Evolutionary conservation across 2,329 filamentous ascomycete genomes (phyloP).

Genomic region (Fusarium lateritium): DNA sequence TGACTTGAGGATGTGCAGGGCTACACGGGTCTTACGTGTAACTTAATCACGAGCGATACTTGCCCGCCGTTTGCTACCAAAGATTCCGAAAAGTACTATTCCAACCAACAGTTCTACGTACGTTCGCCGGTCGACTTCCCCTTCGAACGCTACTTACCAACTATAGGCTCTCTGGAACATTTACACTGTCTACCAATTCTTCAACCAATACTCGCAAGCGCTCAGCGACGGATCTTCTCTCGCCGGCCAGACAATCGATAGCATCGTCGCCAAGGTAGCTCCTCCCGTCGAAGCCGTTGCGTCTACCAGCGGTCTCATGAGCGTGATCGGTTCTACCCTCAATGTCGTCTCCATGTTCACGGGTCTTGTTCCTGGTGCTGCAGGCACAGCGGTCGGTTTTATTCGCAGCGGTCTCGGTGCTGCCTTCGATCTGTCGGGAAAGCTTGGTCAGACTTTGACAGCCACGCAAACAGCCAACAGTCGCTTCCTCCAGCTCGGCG

Average conservation of each 20-base stretch:
- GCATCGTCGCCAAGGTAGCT: constrained; percentile 24
- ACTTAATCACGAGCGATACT: constrained; percentile 29
- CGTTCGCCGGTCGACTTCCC: fast-evolving
- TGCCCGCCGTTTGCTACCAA: constrained; percentile 29
- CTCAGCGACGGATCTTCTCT: constrained; percentile 29
- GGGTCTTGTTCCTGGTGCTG: not conserved
- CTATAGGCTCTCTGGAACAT: constrained; percentile 10
- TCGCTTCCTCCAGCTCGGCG: constrained; percentile 15
- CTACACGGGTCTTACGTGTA: constrained; percentile 23
- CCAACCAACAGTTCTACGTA: constrained; percentile 33
- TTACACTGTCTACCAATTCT: constrained; percentile 34
- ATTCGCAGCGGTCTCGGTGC: constrained; percentile 5
- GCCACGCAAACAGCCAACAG: constrained; percentile 11
- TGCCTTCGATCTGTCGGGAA: constrained; percentile 19
- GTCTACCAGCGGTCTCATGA: constrained; percentile 12
- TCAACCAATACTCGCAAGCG: constrained; percentile 27
- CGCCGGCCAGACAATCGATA: constrained; percentile 24
- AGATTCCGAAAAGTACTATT: constrained; percentile 19
- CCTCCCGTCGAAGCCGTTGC: constrained; percentile 22
- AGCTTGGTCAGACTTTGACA: constrained; percentile 17
- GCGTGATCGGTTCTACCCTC: not conserved
- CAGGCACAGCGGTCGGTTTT: not conserved
- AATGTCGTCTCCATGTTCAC: constrained; percentile 10
- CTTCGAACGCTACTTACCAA: fast-evolving
- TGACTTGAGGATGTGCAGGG: not conserved